Evolutionary conservation across 495 filamentous ascomycete species (phyloP), one percentile per base, ranked within the genome.

Genomic region (Penicillium pulvis): DNA sequence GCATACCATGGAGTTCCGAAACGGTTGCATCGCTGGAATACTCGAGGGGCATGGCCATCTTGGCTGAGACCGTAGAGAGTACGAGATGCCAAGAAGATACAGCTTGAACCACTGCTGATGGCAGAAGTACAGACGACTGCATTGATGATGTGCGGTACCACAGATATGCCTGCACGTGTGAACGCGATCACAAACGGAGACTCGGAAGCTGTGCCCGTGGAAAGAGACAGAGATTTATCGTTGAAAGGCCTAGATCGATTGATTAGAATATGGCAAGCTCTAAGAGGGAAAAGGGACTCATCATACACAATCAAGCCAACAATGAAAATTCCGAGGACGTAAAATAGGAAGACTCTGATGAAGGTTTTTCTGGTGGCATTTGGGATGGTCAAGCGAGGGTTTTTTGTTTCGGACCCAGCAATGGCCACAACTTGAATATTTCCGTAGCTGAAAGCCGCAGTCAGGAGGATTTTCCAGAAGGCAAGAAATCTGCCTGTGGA

Each of bases 1-100:
- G 84, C 78, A 48, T 75, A 70, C 58, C 81, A 84, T 3, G 85
- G 84, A 7, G 82, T 80, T 44, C 85, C 85, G 66, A 80, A 81
- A n/a, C 77, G 79, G 56, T 79, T 87, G 16, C 80, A 83, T 6
- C 74, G 66, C 12, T 82, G 65, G 56, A 84, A 73, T 44, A 74
- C 48, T 8, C 46, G 51, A 1, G 75, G 74, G 3, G 74, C 74
- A 52, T 75, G 71, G 4, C 71, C 65, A 12, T 77, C 57, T 8
- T 62, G 44, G n/a, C 73, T 68, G 35, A 77, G 63, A 35, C 73
- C 62, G 48, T 72, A 77, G 12, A 82, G 59, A 31, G 73, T 64
- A 26, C 79, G 69, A 0, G 75, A 74, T 3, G 73, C 77, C 14
- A 69, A 67, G 31, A 77, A 74, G 19, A 78, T 64, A 60, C 69